phyloP scores from a whole-genome alignment of 2,329 filamentous ascomycete genomes.

The Sodiomyces alkalinus region DNA sequence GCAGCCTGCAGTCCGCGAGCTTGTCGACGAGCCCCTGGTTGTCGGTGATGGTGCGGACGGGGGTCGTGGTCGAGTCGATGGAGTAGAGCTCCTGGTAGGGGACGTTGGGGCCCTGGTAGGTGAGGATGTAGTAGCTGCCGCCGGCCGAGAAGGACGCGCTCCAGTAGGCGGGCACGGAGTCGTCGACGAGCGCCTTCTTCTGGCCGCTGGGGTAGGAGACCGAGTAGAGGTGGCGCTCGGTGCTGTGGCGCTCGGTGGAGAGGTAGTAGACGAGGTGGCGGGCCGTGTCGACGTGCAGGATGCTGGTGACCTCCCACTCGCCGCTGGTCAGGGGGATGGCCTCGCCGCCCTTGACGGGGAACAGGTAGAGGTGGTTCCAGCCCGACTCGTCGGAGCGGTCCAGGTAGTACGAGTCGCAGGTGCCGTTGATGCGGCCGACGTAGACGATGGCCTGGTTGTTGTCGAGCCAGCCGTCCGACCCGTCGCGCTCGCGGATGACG shows the following conservation, averaged over 20 bases:
- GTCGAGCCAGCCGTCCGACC: slow-evolving; percentile 46
- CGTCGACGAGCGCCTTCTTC: slow-evolving; percentile 46
- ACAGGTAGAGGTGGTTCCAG: slow-evolving; percentile 51
- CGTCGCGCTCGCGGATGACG: slow-evolving; percentile 40
- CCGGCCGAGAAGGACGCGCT: slow-evolving; percentile 48
- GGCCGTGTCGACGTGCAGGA: slow-evolving; percentile 42
- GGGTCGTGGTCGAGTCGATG: slow-evolving; percentile 30
- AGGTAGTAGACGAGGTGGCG: slow-evolving; percentile 46
- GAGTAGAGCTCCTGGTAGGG: slow-evolving; percentile 55
- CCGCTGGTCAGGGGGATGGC: slow-evolving; percentile 45
- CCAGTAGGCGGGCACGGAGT: slow-evolving; percentile 42
- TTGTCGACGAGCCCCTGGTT: slow-evolving; percentile 39
- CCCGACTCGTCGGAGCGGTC: slow-evolving; percentile 52
- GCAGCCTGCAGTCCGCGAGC: slow-evolving; percentile 45
- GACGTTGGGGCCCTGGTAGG: slow-evolving; percentile 49
- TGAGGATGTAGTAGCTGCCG: slow-evolving; percentile 50
- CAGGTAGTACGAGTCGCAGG: slow-evolving; percentile 37
- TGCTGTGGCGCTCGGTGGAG: slow-evolving; percentile 49
- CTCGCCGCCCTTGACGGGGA: slow-evolving; percentile 38
- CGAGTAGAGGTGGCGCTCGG: slow-evolving; percentile 52
- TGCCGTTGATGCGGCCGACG: slow-evolving; percentile 27
- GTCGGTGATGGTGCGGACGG: slow-evolving; percentile 42
- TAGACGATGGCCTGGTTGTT: slow-evolving; percentile 41
- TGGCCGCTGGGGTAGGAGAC: slow-evolving; percentile 40
- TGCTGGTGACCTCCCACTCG: slow-evolving; percentile 47